Percentiles rank a stretch among this genome's conserved stretches.
phyloP scores from a whole-genome alignment of 2,329 filamentous ascomycete species.

The Ceratocystis huliohia region DNA sequence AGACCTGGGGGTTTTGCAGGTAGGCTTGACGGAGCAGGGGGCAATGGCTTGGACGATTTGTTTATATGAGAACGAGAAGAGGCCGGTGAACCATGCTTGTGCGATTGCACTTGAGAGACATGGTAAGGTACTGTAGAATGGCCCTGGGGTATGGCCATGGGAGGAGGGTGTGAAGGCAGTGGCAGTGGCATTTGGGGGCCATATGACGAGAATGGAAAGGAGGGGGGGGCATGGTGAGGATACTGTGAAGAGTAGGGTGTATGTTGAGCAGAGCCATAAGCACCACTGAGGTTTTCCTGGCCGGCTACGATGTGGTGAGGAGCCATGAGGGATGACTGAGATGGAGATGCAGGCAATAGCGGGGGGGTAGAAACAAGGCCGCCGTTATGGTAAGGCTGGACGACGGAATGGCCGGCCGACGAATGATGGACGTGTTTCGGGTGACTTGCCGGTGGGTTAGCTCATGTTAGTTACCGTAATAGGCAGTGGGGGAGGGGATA shows the following conservation, averaged over 20 bases:
- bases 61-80: background rate
- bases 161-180: background rate
- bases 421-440: background rate
- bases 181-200: background rate
- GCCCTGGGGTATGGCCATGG: background rate
- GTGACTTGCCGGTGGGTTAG: conserved; percentile 12
- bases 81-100: background rate
- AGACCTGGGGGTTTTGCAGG: conserved; percentile 15
- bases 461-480: conserved; percentile 18
- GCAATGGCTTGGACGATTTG: conserved; percentile 4
- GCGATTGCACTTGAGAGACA: background rate
- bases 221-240: background rate
- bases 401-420: background rate
- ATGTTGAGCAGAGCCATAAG: background rate
- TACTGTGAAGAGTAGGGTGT: background rate
- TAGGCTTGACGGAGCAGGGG: conserved; percentile 11
- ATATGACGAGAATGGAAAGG: conserved; percentile 4
- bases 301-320: conserved; percentile 11
- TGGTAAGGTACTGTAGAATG: background rate
- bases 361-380: background rate
- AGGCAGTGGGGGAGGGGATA: conserved; percentile 9
- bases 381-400: background rate
- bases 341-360: background rate
- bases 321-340: conserved; percentile 4
- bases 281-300: background rate